A percentile compares a stretch with the other conserved stretches of the same genome.
Evolutionary conservation across 2,329 filamentous ascomycete genomes (phyloP).

Genomic region (Eurotiales sp.): DNA sequence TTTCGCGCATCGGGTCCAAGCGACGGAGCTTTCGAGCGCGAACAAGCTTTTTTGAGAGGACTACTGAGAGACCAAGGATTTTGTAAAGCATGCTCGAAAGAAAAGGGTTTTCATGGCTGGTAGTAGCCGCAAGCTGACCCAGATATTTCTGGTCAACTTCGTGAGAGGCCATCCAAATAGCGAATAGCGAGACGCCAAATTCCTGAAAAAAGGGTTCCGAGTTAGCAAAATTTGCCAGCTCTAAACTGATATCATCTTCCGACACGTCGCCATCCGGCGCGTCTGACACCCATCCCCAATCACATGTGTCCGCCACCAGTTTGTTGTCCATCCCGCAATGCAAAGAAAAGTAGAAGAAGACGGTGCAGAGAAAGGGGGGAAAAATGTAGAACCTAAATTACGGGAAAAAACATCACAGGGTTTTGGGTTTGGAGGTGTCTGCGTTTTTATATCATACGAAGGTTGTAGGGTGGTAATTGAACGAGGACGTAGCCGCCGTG

Average conservation of each 20-base stretch:
- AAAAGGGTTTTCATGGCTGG: conserved; percentile 71
- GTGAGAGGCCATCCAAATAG: conserved; percentile 78
- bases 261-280: background rate
- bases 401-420: background rate
- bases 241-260: conserved; percentile 2
- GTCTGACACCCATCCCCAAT: background rate
- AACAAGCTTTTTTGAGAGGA: conserved; percentile 78
- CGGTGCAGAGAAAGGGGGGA: background rate
- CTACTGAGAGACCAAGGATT: conserved; percentile 83
- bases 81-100: conserved; percentile 78
- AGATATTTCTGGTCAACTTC: conserved; percentile 98
- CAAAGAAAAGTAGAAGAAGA: background rate
- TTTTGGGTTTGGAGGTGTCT: background rate
- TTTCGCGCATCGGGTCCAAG: conserved; percentile 73
- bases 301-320: background rate
- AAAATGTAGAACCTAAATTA: background rate
- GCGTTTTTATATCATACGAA: conserved; percentile 2
- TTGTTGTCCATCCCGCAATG: background rate
- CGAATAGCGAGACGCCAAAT: conserved; percentile 29
- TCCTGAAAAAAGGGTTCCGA: conserved; percentile 24
- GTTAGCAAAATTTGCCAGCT: conserved; percentile 21
- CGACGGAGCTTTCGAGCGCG: conserved; percentile 77
- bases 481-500: conserved; percentile 11
- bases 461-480: background rate
- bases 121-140: conserved; percentile 78